phyloP scores from a whole-genome alignment of 306 rosid species.

The Cucurbita argyrosperma region DNA sequence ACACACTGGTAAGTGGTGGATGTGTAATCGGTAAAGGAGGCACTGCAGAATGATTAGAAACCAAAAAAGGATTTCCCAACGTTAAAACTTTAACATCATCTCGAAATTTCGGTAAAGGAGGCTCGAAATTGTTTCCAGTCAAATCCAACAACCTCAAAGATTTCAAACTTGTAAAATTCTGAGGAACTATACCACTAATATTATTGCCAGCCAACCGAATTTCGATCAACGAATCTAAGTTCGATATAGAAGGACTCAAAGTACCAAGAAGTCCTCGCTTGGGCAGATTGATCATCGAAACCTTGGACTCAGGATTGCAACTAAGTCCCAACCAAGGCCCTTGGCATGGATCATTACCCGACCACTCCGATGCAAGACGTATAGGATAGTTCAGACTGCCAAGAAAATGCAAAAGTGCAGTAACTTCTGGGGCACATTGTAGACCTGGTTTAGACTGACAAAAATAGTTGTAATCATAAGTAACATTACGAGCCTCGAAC shows the following conservation, averaged over 20 bases:
- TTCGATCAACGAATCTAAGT: conserved; percentile 41
- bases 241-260: conserved; percentile 59
- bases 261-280: conserved; percentile 39
- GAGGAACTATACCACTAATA: conserved; percentile 39
- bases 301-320: conserved; percentile 37
- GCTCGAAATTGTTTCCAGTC: conserved; percentile 40
- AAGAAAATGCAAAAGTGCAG: conserved; percentile 46
- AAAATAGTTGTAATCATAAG: conserved; percentile 38
- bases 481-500: conserved; percentile 36
- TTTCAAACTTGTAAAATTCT: conserved; percentile 25
- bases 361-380: conserved; percentile 48
- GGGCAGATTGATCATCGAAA: conserved; percentile 57
- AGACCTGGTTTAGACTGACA: conserved; percentile 48
- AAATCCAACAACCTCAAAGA: conserved; percentile 54
- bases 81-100: conserved; percentile 25
- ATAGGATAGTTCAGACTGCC: conserved; percentile 41
- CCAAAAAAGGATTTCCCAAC: conserved; percentile 40
- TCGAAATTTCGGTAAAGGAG: conserved; percentile 49
- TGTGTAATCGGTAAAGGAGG: conserved; percentile 11
- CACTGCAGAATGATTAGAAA: conserved; percentile 16
- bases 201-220: conserved; percentile 46
- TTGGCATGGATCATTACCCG: conserved; percentile 56
- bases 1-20: conserved; percentile 18
- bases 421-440: conserved; percentile 43
- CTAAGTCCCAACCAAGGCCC: conserved; percentile 65